Base-by-base conservation (phyloP, 2,329 filamentous ascomycete species). In the Teratosphaeria epicoccoides region DNA sequence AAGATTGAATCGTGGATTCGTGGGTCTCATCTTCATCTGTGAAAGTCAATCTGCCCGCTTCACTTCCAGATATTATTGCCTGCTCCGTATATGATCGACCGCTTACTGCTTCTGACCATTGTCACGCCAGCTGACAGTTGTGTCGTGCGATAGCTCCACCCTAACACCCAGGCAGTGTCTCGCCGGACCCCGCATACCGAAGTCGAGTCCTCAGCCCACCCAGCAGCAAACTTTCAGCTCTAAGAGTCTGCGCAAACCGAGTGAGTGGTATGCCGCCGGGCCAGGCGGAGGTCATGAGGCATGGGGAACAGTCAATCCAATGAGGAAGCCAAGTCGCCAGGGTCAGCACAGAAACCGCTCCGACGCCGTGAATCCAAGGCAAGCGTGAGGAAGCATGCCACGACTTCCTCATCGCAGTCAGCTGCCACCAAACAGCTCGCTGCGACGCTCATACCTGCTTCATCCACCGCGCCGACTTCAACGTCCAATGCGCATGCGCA, bases 401-500 rank as follows among this genome's bases (percentile, higher is more conserved):
- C 33, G n/a, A 17, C 33, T 20, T 28, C 46, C 46, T 55, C 47
- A 46, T 55, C 52, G 25, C 52, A 55, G 28, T 47, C 53, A 33
- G 25, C 51, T 40, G 29, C 37, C 23, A 51, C 49, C 25, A 33
- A 49, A n/a, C 33, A 40, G 46, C 57, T 51, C 12, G 55, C 58
- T 24, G 43, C 57, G 43, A 53, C 53, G 25, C 54, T 58, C 43
- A 47, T 56, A n/a, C 57, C 55, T 33, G 51, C 51, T 33, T 43
- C 58, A 47, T 47, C 51, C 28, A 44, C 53, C 33, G 54, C 54
- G 20, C 47, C 58, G 17, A 54, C 55, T 17, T 56, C 56, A 10
- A 58, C 59, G 46, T 54, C 53, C 44, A 55, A 28, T 46, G 51
- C 55, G 40, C 44, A 61, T 43, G 58, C 61, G 17, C 49, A 47